phyloP scores from a whole-genome alignment of 1,284 basidiomycete species.

The Austroboletus rostrupii region DNA sequence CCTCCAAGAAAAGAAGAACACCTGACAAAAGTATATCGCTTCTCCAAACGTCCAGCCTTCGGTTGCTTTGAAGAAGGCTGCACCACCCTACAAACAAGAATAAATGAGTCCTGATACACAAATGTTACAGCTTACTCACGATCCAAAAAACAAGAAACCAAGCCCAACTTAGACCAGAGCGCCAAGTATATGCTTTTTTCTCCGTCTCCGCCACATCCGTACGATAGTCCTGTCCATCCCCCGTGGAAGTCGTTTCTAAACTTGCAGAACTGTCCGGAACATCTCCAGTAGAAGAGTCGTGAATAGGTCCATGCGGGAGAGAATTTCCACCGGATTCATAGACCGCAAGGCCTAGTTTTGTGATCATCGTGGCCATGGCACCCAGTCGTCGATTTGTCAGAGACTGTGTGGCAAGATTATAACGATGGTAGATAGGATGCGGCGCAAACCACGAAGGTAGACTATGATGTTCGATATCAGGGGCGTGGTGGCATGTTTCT shows the following conservation, averaged over 20 bases:
- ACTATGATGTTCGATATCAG: background rate
- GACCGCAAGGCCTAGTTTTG: constrained; percentile 41
- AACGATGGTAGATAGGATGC: constrained; percentile 22
- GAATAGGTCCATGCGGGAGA: constrained; percentile 1
- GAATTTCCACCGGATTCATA: constrained; percentile 16
- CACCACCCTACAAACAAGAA: constrained; percentile 39
- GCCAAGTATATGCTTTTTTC: constrained; percentile 43
- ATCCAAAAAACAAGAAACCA: constrained; percentile 59
- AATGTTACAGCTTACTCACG: constrained; percentile 30
- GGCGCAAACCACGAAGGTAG: constrained; percentile 16
- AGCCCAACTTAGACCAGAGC: constrained; percentile 43
- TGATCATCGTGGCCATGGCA: constrained; percentile 50
- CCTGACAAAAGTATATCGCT: constrained; percentile 71
- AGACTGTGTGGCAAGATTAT: constrained; percentile 17
- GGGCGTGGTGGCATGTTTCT: background rate
- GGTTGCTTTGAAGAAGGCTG: constrained; percentile 50
- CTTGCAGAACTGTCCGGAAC: constrained; percentile 10
- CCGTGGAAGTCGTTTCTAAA: constrained; percentile 8
- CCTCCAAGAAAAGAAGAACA: background rate
- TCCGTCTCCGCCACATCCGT: constrained; percentile 31
- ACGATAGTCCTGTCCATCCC: constrained; percentile 16
- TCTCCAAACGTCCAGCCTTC: constrained; percentile 50
- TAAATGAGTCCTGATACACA: background rate
- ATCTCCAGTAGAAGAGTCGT: background rate
- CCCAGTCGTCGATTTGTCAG: constrained; percentile 40